Evolutionary conservation across 2,329 filamentous ascomycete species (phyloP).

Genomic region (Tolypocladium pustulatum): DNA sequence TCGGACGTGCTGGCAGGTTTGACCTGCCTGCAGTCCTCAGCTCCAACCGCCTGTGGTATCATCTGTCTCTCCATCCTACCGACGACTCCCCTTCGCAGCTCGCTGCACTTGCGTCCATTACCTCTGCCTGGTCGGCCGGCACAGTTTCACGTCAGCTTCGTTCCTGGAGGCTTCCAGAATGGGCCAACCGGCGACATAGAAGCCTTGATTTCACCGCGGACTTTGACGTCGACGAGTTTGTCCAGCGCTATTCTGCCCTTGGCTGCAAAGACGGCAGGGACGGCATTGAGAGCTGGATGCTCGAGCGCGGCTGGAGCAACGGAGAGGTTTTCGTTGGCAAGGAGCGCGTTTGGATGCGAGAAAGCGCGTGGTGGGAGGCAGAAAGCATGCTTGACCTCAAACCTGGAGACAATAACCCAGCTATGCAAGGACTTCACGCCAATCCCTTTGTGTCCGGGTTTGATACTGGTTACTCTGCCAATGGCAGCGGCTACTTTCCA

Average conservation of each 20-base stretch:
- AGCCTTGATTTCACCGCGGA: slow-evolving; percentile 93
- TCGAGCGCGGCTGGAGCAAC: slow-evolving; percentile 96
- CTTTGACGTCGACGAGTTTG: slow-evolving; percentile 90
- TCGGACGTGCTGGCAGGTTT: slow-evolving; percentile 69
- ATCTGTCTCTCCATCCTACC: slow-evolving; percentile 82
- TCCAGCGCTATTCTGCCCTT: slow-evolving; percentile 67
- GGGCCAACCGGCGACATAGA: slow-evolving; percentile 88
- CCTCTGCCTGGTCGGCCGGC: slow-evolving; percentile 87
- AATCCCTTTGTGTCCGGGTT: slow-evolving; percentile 38
- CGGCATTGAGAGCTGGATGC: slow-evolving; percentile 85
- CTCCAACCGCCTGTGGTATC: slow-evolving; percentile 91
- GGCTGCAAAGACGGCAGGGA: slow-evolving; percentile 87
- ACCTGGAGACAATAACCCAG: slow-evolving; percentile 36
- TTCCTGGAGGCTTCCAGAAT: slow-evolving; percentile 88
- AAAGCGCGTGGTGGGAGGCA: slow-evolving; percentile 93
- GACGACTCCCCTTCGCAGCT: slow-evolving; percentile 72
- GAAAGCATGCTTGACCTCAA: slow-evolving; percentile 93
- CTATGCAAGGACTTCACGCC: slow-evolving; percentile 27
- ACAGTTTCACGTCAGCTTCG: slow-evolving; percentile 87
- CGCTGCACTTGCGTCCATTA: slow-evolving; percentile 59
- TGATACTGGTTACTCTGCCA: slow-evolving; percentile 62
- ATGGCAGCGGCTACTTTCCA: slow-evolving; percentile 60
- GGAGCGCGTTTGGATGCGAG: slow-evolving; percentile 92
- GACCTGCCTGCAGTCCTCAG: slow-evolving; percentile 65
- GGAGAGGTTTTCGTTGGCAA: slow-evolving; percentile 86